Evolutionary conservation across 176 grass and related monocot species (phyloP).

Genomic region (Pharus latifolius): DNA sequence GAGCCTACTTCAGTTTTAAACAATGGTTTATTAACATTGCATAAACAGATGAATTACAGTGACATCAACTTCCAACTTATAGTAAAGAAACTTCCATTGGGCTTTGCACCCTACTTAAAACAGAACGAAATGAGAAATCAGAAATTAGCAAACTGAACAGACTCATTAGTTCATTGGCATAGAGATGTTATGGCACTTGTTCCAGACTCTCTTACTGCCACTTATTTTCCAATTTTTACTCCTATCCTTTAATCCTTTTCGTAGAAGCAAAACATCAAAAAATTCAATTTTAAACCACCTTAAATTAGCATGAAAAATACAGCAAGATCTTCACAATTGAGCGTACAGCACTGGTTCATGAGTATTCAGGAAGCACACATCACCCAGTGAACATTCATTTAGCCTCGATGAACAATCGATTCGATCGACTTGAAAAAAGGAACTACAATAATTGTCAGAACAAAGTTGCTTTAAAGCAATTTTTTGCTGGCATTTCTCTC

Average conservation of each 20-base stretch:
- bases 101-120: neutral
- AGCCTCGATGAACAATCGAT: neutral
- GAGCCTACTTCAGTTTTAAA: slow-evolving; percentile 17
- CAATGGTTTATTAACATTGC: neutral
- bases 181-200: neutral
- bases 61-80: neutral
- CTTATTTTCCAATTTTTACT: no score
- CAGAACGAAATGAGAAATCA: neutral
- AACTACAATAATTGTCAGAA: neutral
- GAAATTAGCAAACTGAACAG: neutral
- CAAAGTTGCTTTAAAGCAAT: neutral
- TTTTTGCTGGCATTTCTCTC: neutral
- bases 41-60: neutral
- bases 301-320: neutral
- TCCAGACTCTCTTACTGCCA: neutral
- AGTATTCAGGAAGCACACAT: no score
- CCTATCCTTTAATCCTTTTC: no score
- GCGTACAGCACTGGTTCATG: neutral
- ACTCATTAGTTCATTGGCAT: neutral
- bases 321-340: neutral
- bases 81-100: neutral
- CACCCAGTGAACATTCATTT: neutral
- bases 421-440: neutral
- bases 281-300: no score
- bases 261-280: no score